Evolutionary conservation across 2,329 filamentous ascomycete species (phyloP), one percentile per base, ranked within the genome.

Genomic region (Samsoniella hepiali): DNA sequence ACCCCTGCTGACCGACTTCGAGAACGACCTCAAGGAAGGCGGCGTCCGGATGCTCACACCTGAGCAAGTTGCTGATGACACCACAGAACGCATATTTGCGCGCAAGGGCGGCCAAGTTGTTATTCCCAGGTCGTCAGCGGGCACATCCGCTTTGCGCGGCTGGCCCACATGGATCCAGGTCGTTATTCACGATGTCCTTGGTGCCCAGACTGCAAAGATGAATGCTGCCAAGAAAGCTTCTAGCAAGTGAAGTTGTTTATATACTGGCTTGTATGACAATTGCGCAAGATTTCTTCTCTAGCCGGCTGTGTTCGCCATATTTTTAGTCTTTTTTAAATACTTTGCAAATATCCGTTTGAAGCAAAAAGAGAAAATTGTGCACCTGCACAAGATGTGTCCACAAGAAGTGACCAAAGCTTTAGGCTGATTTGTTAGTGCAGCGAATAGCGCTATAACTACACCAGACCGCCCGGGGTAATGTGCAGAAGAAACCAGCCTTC

Each of bases 41-140:
- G 68, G 70, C 15, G 68, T 67, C 5, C 58, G 62, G 5, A 66
- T 74, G 68, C 57, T 75, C 50, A 68, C 60, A 5, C 64, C 68
- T 9, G 69, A 74, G 29, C 59, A 68, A n/a, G 74, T 83, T 3
- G 74, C 78, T 1, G 68, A 72, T 0, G 74, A 72, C 0, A 74
- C 82, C 11, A 73, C 79, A 40, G 72, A 73, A 47, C 77, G 80
- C 65, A 74, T 83, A 17, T 63, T 78, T 22, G 74, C 72, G 29
- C 72, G 77, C 58, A 74, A 72, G 62, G 77, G 77, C 54, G 78
- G 74, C 1, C 76, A 81, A 66, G 64, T 80, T 3, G 72, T 81
- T 22, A 65, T 82, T 22, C 76, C 80, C 4, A 57, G 27, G 11
- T 29, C 57, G 8, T 63, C 65, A 4, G 63, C 65, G 8, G 42